Percentiles rank a stretch among this genome's conserved stretches.
Evolutionary conservation across 164 flowering plant species (phyloP).

Genomic region (Buxus sempervirens): DNA sequence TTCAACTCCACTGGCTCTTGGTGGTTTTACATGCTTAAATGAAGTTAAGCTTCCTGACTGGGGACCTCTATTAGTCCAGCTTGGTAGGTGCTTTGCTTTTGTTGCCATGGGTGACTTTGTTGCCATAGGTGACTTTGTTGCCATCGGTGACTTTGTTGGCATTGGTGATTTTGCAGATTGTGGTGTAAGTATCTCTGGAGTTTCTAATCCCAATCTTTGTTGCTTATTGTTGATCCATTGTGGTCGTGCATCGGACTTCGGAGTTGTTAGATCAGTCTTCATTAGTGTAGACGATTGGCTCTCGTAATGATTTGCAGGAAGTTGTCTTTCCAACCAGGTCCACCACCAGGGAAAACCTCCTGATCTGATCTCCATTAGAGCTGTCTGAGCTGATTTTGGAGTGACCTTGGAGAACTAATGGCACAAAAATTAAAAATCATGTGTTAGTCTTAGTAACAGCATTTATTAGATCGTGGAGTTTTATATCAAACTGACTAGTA

Average conservation of each 20-base stretch:
- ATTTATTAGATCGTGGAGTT: too few relatives aligned
- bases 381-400: constrained; percentile 43
- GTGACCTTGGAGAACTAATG: constrained; percentile 50
- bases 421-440: constrained; percentile 5
- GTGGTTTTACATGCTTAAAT: constrained; percentile 29
- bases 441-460: neutral
- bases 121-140: constrained; percentile 38
- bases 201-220: constrained; percentile 30
- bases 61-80: constrained; percentile 14
- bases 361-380: constrained; percentile 39
- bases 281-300: constrained; percentile 18
- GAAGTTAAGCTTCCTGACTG: constrained; percentile 18
- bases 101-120: constrained; percentile 33
- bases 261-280: constrained; percentile 45
- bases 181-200: constrained; percentile 50
- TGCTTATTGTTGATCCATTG: constrained; percentile 36
- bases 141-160: constrained; percentile 27
- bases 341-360: constrained; percentile 90
- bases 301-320: constrained; percentile 32
- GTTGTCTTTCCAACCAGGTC: constrained; percentile 84
- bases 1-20: constrained; percentile 35
- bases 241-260: constrained; percentile 33
- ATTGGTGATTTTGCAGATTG: constrained; percentile 51
- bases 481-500: too few relatives aligned
- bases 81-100: constrained; percentile 19